Conservation (phyloP, 805 yeast species). For the Hanseniaspora thailandica region DNA sequence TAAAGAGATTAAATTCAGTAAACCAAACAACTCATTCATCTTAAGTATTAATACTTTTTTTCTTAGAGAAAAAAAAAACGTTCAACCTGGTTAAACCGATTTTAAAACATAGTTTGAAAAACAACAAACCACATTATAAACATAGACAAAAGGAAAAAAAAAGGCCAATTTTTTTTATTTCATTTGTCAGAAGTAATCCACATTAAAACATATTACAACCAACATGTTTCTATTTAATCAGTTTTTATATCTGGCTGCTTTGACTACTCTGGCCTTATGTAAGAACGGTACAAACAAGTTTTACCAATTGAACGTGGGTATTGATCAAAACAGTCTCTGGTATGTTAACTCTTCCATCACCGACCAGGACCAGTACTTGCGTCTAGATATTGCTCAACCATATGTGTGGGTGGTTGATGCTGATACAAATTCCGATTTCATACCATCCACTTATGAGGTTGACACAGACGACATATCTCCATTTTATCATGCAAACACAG, state of each 20-base stretch:
- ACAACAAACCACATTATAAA: no score
- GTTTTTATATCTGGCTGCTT: neutral
- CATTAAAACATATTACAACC: no score
- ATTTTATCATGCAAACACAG: neutral
- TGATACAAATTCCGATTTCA: conserved; percentile 4
- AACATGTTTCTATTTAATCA: neutral
- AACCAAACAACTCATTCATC: no score
- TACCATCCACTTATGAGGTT: neutral
- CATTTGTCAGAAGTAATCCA: no score
- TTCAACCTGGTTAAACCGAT: no score
- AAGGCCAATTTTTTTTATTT: no score
- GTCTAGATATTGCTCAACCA: conserved; percentile 33
- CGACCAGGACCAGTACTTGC: conserved; percentile 23
- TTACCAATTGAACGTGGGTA: conserved; percentile 19
- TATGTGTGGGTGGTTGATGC: conserved; percentile 29
- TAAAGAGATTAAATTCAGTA: no score
- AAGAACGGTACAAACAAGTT: neutral
- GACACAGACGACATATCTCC: neutral
- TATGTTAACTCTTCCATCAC: conserved; percentile 27
- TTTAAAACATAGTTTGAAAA: no score
- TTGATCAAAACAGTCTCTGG: conserved; percentile 22
- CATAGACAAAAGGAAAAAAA: no score
- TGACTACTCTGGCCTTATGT: neutral
- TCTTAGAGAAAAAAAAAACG: no score
- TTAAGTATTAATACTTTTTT: no score